Percentiles rank a stretch among this genome's conserved stretches.
phyloP scores from a whole-genome alignment of 805 yeast species.

The Candida methanosorbosa region DNA sequence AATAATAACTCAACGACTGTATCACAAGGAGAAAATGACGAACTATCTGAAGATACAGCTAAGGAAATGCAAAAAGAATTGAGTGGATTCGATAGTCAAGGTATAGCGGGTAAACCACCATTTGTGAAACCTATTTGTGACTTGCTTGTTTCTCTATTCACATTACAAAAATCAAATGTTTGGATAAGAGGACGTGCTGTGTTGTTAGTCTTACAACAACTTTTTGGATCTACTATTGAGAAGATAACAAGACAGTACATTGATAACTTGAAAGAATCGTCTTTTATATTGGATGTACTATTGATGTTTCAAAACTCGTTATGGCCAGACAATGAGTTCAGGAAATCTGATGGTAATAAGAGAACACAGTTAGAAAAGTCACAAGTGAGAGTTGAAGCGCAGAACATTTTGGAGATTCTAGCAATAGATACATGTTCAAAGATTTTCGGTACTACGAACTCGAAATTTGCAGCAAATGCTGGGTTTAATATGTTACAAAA shows the following conservation, averaged over 20 bases:
- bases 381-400: conserved; percentile 49
- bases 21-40: neutral
- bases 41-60: neutral
- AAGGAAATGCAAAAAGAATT: conserved; percentile 47
- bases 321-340: conserved; percentile 48
- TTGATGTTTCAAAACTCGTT: conserved; percentile 19
- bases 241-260: conserved; percentile 45
- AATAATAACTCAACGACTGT: neutral
- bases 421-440: conserved; percentile 59
- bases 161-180: conserved; percentile 46
- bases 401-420: conserved; percentile 42
- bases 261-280: conserved; percentile 32
- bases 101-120: conserved; percentile 24
- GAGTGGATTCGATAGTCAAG: conserved; percentile 33
- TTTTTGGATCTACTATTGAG: conserved; percentile 80
- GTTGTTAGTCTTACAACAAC: conserved; percentile 71
- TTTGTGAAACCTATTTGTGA: conserved; percentile 82
- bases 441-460: conserved; percentile 61
- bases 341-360: conserved; percentile 29
- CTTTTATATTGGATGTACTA: conserved; percentile 34
- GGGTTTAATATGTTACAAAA: conserved; percentile 68
- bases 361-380: conserved; percentile 45
- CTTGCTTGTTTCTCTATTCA: conserved; percentile 59
- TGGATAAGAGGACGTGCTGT: conserved; percentile 86
- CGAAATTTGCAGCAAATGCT: conserved; percentile 52